These are phyloP conservation scores for Saccharomycopsis fermentans DNA, from an alignment of 805 yeast genomes.

Conservation along the genomic window DNA sequence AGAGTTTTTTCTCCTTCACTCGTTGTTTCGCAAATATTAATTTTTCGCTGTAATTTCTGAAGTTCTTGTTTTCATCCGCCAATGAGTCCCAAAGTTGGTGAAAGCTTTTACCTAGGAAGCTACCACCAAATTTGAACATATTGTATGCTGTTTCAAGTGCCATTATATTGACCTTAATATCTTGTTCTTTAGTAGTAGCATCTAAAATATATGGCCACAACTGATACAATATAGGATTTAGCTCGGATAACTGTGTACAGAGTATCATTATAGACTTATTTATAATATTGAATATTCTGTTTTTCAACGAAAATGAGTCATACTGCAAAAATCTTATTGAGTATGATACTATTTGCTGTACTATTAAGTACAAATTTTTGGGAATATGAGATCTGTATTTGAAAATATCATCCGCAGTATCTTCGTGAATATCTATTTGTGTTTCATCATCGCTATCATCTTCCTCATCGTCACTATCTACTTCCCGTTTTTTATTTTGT, in stretches of 20 bases:
- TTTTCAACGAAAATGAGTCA: constrained; percentile 44
- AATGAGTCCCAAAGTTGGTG: constrained; percentile 34
- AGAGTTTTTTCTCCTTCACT: background rate
- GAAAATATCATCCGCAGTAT: constrained; percentile 24
- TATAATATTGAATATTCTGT: constrained; percentile 45
- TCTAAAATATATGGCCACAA: constrained; percentile 39
- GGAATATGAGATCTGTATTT: constrained; percentile 68
- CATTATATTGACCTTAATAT: constrained; percentile 24
- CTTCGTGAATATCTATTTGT: constrained; percentile 23
- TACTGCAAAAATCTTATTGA: constrained; percentile 65
- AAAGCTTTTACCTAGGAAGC: constrained; percentile 39
- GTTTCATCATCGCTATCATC: constrained; percentile 24
- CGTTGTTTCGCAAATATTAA: background rate
- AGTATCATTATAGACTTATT: constrained; percentile 39
- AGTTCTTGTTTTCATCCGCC: constrained; percentile 3
- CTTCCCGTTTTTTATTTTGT: constrained; percentile 31
- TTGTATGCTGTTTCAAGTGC: constrained; percentile 24
- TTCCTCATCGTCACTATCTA: constrained; percentile 26
- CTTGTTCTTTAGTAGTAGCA: constrained; percentile 13
- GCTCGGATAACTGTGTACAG: constrained; percentile 36
- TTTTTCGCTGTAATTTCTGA: constrained; percentile 2
- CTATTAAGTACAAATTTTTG: constrained; percentile 42
- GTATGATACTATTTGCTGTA: constrained; percentile 55
- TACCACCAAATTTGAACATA: constrained; percentile 31
- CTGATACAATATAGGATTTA: constrained; percentile 42